Percentiles rank a stretch among this genome's conserved stretches.
Evolutionary conservation across 2,329 filamentous ascomycete species (phyloP).

Genomic region (Alternaria arborescens): DNA sequence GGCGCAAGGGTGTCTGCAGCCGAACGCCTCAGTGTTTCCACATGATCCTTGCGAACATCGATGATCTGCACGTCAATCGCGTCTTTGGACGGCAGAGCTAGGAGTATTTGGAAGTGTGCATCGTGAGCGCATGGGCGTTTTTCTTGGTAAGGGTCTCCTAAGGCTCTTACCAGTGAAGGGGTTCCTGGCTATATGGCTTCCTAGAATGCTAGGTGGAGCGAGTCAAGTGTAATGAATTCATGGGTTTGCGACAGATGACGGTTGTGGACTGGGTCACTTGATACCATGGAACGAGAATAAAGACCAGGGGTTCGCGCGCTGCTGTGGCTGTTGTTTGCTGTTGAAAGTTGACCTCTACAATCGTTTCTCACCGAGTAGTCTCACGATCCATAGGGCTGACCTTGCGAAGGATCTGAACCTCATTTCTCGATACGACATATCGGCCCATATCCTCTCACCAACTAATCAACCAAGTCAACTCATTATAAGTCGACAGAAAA

Average conservation of each 20-base stretch:
- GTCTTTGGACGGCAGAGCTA: conserved; percentile 8
- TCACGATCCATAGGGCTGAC: conserved; percentile 2
- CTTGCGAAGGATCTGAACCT: conserved; percentile 7
- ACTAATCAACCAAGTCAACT: not conserved
- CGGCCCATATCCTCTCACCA: not conserved
- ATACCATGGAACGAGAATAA: conserved; percentile 15
- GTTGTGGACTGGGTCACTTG: conserved; percentile 13
- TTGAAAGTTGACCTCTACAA: not conserved
- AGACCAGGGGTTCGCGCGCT: conserved; percentile 12
- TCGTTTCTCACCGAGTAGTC: conserved; percentile 1
- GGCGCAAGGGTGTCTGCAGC: conserved; percentile 8
- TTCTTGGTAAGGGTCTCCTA: conserved; percentile 12
- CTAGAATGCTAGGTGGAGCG: conserved; percentile 21
- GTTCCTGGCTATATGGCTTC: conserved; percentile 17
- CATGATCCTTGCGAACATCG: conserved; percentile 18
- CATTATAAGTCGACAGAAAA: not conserved
- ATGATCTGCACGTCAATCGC: conserved; percentile 17
- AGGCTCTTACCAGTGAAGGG: conserved; percentile 13
- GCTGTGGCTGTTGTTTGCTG: conserved; percentile 7
- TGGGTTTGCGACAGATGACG: conserved; percentile 14
- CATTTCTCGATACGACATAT: not conserved
- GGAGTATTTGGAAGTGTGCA: conserved; percentile 13
- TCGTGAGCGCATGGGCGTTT: conserved; percentile 15
- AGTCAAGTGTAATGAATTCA: conserved; percentile 17
- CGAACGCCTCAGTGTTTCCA: conserved; percentile 7